phyloP scores from a whole-genome alignment of 331 rosid genomes.

The Stylosanthes scabra region DNA sequence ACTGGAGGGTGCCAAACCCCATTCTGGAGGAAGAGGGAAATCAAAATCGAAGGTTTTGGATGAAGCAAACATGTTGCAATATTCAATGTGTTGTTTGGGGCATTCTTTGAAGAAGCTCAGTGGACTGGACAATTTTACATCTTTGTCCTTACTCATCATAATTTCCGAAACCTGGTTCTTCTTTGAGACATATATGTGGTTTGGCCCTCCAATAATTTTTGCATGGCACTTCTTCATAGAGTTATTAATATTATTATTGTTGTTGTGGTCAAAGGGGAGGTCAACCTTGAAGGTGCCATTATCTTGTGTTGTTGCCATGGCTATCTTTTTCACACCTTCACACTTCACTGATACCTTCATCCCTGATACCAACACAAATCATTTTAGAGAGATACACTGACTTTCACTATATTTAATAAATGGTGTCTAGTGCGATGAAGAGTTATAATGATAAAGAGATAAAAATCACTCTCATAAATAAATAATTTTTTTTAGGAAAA shows the following conservation, averaged over 20 bases:
- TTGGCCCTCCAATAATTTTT: constrained; percentile 72
- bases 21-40: constrained; percentile 76
- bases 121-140: constrained; percentile 50
- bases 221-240: constrained; percentile 54
- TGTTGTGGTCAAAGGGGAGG: constrained; percentile 48
- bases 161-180: constrained; percentile 50
- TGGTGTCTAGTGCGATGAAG: too few species aligned
- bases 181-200: constrained; percentile 58
- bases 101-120: constrained; percentile 63
- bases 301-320: constrained; percentile 50
- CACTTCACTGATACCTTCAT: constrained; percentile 70
- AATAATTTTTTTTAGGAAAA: too few species aligned
- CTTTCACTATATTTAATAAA: too few species aligned
- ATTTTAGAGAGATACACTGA: too few species aligned
- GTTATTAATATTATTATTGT: background rate
- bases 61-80: constrained; percentile 48
- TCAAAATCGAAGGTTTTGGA: constrained; percentile 68
- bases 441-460: too few species aligned
- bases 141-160: constrained; percentile 42
- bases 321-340: constrained; percentile 51
- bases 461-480: too few species aligned
- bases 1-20: constrained; percentile 92
- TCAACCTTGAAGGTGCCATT: constrained; percentile 68
- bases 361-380: constrained; percentile 51
- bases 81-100: constrained; percentile 45